Base-by-base conservation (phyloP, 2,329 filamentous ascomycete species). In the Cladosporium velox region DNA sequence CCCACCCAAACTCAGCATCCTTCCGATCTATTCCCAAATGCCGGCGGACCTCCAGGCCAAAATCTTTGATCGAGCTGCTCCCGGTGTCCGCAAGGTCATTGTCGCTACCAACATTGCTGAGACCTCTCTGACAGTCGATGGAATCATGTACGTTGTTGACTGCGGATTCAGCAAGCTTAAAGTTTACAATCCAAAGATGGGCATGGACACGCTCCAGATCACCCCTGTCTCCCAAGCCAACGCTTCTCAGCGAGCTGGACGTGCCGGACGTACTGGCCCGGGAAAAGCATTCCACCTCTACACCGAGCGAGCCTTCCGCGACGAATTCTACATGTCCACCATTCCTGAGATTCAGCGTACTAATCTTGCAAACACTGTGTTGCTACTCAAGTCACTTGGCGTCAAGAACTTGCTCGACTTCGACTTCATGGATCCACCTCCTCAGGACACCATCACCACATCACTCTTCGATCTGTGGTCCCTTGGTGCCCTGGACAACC, bases 1-100 rank as follows among this genome's bases (percentile, higher is more conserved):
- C 73, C 94, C 95, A 0, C 93, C 95, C 1, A 94, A 97, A 76
- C 87, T 99, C 66, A 94, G 91, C 76, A 96, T 99, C 64, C 80
- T 99, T 32, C 96, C 96, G 0, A 98, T 99, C 65, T 99, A 99
- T 86, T 97, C 93, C 84, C 95, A 99, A 78, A 97, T 99, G 95
- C 96, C 95, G 2, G 95, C 95, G 38, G 96, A 99, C 77, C 82
- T 99, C 41, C 96, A 99, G 78, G 92, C 95, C 67, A 98, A 96
- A 79, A 99, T 99, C 70, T 99, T 99, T 73, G 94, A 99, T 75
- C 88, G 90, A 70, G 95, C 96, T 2, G 84, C 91, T 2, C 90
- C 93, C 0, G 95, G 95, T 1, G 93, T 97, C 4, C 89, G 95
- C 66, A 99, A 99, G 77, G 96, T 97, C 73, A 97, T 99, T 70